Base-by-base conservation (phyloP, 129 eudicot genomes). In the Deinandra increscens region DNA sequence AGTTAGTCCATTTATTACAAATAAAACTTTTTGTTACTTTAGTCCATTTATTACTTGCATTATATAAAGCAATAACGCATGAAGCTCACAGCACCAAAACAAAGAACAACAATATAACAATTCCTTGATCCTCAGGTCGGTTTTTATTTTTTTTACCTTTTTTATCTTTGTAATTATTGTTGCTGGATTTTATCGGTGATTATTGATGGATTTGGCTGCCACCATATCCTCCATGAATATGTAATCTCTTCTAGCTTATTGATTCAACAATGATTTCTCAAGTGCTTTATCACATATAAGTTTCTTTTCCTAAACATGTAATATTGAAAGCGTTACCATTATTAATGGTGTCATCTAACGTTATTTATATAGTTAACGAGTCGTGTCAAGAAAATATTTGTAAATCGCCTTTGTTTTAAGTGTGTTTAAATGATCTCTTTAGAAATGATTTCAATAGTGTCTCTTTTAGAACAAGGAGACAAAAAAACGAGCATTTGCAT, bases 341-440 rank as follows among this genome's bases (percentile, higher is more conserved):
- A 13, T 5, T 60, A 60, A 33, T 34, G 65, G 65, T 60, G 1
- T 23, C 65, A 60, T 60, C 65, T 60, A 33, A 14, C 65, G 33
- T 60, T 31, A 33, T 60, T 14, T 9, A 60, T 60, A 60, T 14
- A 15, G 23, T 60, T 22, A 22, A 60, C 6, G 20, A 60, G 7
- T 15, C 0, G 43, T 60, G 65, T 8, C 43, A 60, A 60, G 65
- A 60, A 33, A 33, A 33, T 34, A 60, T 31, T 8, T 23, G 43
- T n/a, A 7, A 33, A 7, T 0, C 22, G n/a, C 65, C 65, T 6
- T 43, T 31, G 6, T 33, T 60, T 60, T 43, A 60, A 31, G 23
- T 60, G 22, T 60, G 42, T 8, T 60, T 60, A 3, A 60, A 60
- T 31, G 65, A 60, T 1, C 65, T 60, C 0, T 60, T 14, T 3